These are phyloP conservation scores for Beverwykella pulmonaria DNA, from an alignment of 495 filamentous ascomycete species.

Conservation along the genomic window DNA sequence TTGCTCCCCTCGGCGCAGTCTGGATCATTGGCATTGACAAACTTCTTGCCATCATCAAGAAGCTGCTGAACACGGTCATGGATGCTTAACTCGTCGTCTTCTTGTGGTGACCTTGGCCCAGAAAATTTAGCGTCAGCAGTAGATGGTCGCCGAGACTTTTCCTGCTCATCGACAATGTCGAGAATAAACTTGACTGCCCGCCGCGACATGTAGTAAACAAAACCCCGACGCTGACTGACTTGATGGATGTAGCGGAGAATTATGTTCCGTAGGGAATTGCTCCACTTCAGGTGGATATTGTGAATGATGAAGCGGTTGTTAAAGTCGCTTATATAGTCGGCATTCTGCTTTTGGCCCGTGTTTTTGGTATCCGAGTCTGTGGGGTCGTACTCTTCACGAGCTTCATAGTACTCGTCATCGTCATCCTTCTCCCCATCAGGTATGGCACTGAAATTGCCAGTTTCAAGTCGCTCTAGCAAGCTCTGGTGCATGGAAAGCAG, in stretches of 20 bases:
- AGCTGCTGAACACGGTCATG: conserved; percentile 87
- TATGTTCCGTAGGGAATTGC: conserved; percentile 92
- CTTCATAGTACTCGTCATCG: conserved; percentile 52
- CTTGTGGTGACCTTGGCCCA: conserved; percentile 43
- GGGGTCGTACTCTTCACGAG: conserved; percentile 51
- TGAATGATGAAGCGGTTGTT: conserved; percentile 98
- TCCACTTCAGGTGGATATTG: conserved; percentile 98
- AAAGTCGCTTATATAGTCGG: conserved; percentile 85
- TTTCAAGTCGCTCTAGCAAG: conserved; percentile 61
- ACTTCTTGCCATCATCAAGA: conserved; percentile 79
- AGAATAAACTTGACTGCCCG: conserved; percentile 96
- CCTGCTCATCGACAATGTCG: conserved; percentile 94
- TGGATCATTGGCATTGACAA: conserved; percentile 72
- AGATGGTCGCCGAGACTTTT: conserved; percentile 56
- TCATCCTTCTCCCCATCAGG: conserved; percentile 53
- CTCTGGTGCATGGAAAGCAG: conserved; percentile 72
- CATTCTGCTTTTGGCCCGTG: conserved; percentile 54
- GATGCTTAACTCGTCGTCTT: conserved; percentile 65
- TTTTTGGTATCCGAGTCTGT: conserved; percentile 46
- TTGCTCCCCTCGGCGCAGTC: conserved; percentile 33
- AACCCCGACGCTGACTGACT: conserved; percentile 91
- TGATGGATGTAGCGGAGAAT: conserved; percentile 97
- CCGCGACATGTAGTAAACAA: conserved; percentile 96
- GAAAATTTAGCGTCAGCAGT: background rate
- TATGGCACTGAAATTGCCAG: conserved; percentile 49